Conservation (phyloP, 176 grass and related monocot species). For the Lolium perenne region DNA sequence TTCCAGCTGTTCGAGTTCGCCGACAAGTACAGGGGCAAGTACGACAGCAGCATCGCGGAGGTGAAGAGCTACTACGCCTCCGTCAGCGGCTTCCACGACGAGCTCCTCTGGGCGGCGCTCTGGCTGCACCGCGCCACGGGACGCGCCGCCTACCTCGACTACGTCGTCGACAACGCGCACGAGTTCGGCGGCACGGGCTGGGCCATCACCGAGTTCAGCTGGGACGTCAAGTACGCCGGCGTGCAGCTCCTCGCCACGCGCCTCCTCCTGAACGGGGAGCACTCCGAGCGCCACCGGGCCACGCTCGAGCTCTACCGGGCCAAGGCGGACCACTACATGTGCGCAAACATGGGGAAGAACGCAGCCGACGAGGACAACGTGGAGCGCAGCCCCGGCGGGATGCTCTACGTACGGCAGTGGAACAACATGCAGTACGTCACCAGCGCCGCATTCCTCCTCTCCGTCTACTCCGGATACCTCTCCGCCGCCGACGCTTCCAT, state of each 20-base stretch:
- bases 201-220: slow-evolving; percentile 89
- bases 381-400: slow-evolving; percentile 68
- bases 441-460: slow-evolving; percentile 63
- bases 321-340: slow-evolving; percentile 82
- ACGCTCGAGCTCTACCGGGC: slow-evolving; percentile 67
- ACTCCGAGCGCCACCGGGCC: slow-evolving; percentile 33
- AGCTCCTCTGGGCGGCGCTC: slow-evolving; percentile 85
- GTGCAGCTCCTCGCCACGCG: slow-evolving; percentile 68
- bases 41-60: slow-evolving; percentile 77
- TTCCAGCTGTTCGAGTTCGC: slow-evolving; percentile 71
- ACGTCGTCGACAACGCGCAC: slow-evolving; percentile 62
- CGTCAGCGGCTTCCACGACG: slow-evolving; percentile 79
- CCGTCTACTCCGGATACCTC: slow-evolving; percentile 69
- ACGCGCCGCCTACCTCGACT: slow-evolving; percentile 53
- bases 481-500: no score
- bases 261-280: slow-evolving; percentile 50
- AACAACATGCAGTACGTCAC: slow-evolving; percentile 95
- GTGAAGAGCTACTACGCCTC: slow-evolving; percentile 94
- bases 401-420: slow-evolving; percentile 76
- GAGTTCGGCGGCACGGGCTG: slow-evolving; percentile 70
- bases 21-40: slow-evolving; percentile 66
- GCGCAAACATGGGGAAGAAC: slow-evolving; percentile 66
- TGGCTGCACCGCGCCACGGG: slow-evolving; percentile 85
- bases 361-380: slow-evolving; percentile 51
- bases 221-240: slow-evolving; percentile 86